A percentile compares a stretch with the other conserved stretches of the same genome.
These are phyloP conservation scores for Penicillium sp. DNA, from an alignment of 2,329 filamentous ascomycete genomes.

Conservation along the genomic window DNA sequence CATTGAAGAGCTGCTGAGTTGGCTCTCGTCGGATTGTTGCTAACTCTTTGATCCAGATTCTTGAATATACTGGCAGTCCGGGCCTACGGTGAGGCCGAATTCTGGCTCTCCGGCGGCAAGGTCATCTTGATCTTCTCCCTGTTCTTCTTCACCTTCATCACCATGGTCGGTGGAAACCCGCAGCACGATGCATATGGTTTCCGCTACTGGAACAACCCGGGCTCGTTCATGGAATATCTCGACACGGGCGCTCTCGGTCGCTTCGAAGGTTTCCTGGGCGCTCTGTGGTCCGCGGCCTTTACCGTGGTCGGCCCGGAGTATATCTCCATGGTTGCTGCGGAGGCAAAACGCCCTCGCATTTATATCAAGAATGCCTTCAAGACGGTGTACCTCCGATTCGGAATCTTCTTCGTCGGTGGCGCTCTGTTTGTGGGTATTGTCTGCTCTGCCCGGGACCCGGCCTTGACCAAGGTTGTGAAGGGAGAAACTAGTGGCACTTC, in stretches of 20 bases:
- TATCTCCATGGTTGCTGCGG: conserved; percentile 62
- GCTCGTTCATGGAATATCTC: conserved; percentile 67
- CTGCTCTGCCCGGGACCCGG: conserved; percentile 64
- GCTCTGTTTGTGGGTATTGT: conserved; percentile 70
- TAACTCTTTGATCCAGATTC: conserved; percentile 32
- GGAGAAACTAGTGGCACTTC: conserved; percentile 19
- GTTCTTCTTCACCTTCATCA: conserved; percentile 73
- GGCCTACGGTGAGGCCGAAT: conserved; percentile 68
- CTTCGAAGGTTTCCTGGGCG: conserved; percentile 59
- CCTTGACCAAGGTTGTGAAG: conserved; percentile 13
- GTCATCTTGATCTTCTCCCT: conserved; percentile 68
- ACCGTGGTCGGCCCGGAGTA: conserved; percentile 67
- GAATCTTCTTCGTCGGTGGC: conserved; percentile 72
- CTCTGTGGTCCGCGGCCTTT: conserved; percentile 69
- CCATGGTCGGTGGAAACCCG: conserved; percentile 79
- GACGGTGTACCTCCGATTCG: conserved; percentile 74
- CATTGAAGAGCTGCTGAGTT: neutral
- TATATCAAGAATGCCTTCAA: conserved; percentile 75
- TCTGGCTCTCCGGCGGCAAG: conserved; percentile 57
- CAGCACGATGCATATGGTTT: conserved; percentile 70
- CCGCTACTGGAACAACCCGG: conserved; percentile 62
- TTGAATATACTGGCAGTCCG: conserved; percentile 71
- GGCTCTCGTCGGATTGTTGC: neutral
- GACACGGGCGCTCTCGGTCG: conserved; percentile 63
- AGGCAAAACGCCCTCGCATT: conserved; percentile 67